Base-by-base conservation (phyloP, 495 filamentous ascomycete genomes). In the Xylaria bambusicola region DNA sequence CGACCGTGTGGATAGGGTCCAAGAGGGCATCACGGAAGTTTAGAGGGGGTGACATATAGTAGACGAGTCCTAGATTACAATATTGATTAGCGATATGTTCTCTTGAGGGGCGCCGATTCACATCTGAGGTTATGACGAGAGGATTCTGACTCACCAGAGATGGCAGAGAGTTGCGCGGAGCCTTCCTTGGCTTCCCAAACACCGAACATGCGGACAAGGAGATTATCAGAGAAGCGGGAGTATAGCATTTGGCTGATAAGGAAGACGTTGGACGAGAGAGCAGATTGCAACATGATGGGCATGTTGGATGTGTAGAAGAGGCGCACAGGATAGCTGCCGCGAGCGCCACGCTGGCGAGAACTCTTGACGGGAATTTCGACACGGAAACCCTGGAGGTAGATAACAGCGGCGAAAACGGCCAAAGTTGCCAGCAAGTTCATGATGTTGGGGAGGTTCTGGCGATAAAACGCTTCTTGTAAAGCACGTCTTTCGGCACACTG, bases 311-410 rank as follows among this genome's bases (percentile, higher is more conserved):
- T 92, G 75, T 92, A 92, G 81, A 91, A 92, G 38, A 91, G 86
- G 66, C 88, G 88, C 71, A 91, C 82, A 54, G 84, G 84, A 73
- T 86, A 95, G 71, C 78, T 91, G 79, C 81, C 95, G 68, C 95
- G 93, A 76, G 97, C 95, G 73, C 95, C 95, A 82, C 95, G 92
- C 81, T 98, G 95, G 80, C 93, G 92, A 60, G 92, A 93, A 40
- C 92, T 97, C 85, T 99, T 99, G 85, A 99, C 95, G 62, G 95
- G 95, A 73, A 99, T 98, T 77, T 99, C 95, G 70, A 99, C 95
- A 63, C 95, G 93, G 90, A 99, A 98, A 59, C 95, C 95, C 77
- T 99, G 95, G 57, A 99, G 92, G 80, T 99, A 99, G 82, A 99
- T 98, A 69, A 99, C 95, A 45, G 93, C 90, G 61, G 89, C 90